phyloP scores from a whole-genome alignment of 306 rosid species.

The Macrotyloma uniflorum region DNA sequence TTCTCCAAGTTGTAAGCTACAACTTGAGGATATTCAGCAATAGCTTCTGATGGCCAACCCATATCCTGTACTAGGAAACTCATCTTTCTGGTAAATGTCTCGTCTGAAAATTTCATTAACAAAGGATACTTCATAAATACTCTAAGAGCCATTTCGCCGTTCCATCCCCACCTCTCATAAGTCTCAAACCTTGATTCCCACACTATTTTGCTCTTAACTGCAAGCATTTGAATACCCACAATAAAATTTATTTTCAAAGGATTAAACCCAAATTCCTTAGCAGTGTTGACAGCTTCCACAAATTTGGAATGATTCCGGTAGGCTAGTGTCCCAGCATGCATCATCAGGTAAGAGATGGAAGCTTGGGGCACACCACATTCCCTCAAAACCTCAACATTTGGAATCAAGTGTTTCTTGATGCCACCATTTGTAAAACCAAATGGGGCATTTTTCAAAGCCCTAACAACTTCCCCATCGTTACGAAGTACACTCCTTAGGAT shows the following conservation, averaged over 20 bases:
- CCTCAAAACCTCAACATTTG: too few species aligned
- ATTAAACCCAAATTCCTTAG: constrained; percentile 28
- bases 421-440: too few species aligned
- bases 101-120: too few species aligned
- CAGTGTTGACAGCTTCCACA: neutral
- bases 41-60: constrained; percentile 25
- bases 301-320: neutral
- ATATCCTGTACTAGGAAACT: constrained; percentile 35
- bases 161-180: constrained; percentile 42
- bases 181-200: constrained; percentile 34
- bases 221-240: constrained; percentile 13
- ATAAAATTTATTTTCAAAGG: constrained; percentile 29
- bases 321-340: too few species aligned
- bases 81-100: constrained; percentile 10
- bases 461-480: too few species aligned
- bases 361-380: too few species aligned
- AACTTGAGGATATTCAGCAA: neutral
- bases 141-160: neutral
- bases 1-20: constrained; percentile 38
- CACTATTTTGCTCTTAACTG: neutral
- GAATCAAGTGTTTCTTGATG: too few species aligned
- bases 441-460: too few species aligned
- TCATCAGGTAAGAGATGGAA: too few species aligned
- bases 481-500: too few species aligned
- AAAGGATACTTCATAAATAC: constrained; percentile 43